A percentile compares a stretch with the other conserved stretches of the same genome.
These are phyloP conservation scores for Botrytis paeoniae DNA, from an alignment of 2,329 filamentous ascomycete species.

Conservation along the genomic window DNA sequence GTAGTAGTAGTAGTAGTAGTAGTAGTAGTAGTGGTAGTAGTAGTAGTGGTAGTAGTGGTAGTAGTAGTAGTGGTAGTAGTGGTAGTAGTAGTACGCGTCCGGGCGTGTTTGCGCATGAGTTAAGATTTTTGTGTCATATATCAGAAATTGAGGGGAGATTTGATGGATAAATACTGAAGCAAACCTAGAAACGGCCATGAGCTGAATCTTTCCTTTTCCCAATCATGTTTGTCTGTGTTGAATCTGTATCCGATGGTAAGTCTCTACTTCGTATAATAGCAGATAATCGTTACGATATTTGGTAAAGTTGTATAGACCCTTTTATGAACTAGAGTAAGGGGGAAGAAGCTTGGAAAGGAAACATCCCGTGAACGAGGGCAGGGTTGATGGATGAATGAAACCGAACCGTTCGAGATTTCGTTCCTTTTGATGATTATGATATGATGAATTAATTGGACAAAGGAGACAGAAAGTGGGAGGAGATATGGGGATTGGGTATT, in stretches of 20 bases:
- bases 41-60: not conserved
- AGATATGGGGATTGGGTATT: not conserved
- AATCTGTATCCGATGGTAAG: not conserved
- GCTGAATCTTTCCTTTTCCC: not conserved
- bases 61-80: too few relatives aligned
- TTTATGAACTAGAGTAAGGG: not conserved
- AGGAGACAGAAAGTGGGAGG: not conserved
- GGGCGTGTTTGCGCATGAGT: conserved; percentile 6
- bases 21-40: not conserved
- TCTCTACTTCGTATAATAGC: not conserved
- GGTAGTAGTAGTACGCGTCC: not conserved
- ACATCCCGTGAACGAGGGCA: not conserved
- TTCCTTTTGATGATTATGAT: not conserved
- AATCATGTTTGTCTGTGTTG: not conserved
- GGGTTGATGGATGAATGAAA: not conserved
- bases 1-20: too few relatives aligned
- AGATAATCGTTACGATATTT: conserved; percentile 2
- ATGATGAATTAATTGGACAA: not conserved
- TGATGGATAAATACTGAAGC: not conserved
- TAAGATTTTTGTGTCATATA: conserved; percentile 5
- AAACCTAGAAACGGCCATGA: not conserved
- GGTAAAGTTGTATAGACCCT: not conserved
- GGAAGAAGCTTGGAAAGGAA: not conserved
- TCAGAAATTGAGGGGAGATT: conserved; percentile 7
- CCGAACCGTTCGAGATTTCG: not conserved